phyloP scores from a whole-genome alignment of 2,329 filamentous ascomycete genomes.

The Paramyrothecium roridum region DNA sequence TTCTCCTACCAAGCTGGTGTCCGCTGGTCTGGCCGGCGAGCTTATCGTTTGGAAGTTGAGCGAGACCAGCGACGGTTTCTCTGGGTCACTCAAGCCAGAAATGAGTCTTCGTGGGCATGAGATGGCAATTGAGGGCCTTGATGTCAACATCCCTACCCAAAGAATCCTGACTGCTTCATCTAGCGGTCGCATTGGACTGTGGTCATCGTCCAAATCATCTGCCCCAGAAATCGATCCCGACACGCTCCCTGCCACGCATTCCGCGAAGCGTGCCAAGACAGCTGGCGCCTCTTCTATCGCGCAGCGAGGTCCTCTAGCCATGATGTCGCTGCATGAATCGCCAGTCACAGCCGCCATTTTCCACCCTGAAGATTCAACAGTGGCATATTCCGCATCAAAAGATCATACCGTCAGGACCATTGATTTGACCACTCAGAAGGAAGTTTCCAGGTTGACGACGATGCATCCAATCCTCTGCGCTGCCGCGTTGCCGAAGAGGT shows the following conservation, averaged over 20 bases:
- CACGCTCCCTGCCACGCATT: constrained; percentile 64
- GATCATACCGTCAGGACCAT: constrained; percentile 90
- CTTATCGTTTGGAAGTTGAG: constrained; percentile 87
- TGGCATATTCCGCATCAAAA: constrained; percentile 87
- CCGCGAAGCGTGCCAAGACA: constrained; percentile 74
- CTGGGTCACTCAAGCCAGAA: constrained; percentile 63
- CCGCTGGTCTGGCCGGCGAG: constrained; percentile 79
- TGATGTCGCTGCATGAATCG: constrained; percentile 69
- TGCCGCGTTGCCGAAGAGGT: constrained; percentile 66
- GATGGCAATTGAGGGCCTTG: constrained; percentile 69
- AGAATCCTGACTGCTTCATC: constrained; percentile 82
- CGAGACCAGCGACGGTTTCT: constrained; percentile 59
- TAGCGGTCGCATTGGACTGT: constrained; percentile 83
- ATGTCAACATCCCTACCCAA: constrained; percentile 68
- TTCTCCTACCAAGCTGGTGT: constrained; percentile 73
- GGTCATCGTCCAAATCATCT: constrained; percentile 76
- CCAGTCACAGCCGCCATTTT: constrained; percentile 80
- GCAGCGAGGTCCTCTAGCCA: constrained; percentile 76
- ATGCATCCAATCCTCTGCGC: constrained; percentile 81
- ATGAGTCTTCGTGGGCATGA: constrained; percentile 84
- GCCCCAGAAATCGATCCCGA: constrained; percentile 69
- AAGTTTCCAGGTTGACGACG: constrained; percentile 80
- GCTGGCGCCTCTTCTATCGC: constrained; percentile 40
- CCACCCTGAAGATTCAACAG: constrained; percentile 78
- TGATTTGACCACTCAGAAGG: constrained; percentile 76